These are phyloP conservation scores for Cryptococcus neoformans DNA, from an alignment of 1,284 basidiomycete species.

Conservation along the genomic window DNA sequence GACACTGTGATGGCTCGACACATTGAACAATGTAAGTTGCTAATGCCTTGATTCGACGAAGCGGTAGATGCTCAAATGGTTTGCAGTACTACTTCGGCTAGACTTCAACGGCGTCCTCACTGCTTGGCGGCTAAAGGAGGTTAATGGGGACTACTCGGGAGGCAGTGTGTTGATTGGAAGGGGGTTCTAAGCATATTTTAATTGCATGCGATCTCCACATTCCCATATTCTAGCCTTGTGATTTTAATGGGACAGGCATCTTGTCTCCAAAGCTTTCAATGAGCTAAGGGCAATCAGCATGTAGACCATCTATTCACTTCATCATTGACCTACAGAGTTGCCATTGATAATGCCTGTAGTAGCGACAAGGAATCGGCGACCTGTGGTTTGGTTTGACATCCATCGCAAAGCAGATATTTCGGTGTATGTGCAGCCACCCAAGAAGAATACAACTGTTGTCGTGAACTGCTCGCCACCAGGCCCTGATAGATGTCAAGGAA, in stretches of 20 bases:
- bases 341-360: constrained; percentile 87
- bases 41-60: neutral
- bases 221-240: neutral
- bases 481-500: neutral
- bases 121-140: constrained; percentile 46
- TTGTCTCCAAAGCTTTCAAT: constrained; percentile 34
- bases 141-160: constrained; percentile 8
- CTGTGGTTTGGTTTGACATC: constrained; percentile 77
- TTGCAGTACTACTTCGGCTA: constrained; percentile 63
- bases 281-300: constrained; percentile 16
- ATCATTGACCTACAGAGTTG: constrained; percentile 28
- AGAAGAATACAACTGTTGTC: constrained; percentile 92
- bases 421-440: constrained; percentile 97
- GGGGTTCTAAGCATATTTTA: constrained; percentile 13
- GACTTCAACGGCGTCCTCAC: constrained; percentile 83
- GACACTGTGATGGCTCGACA: constrained; percentile 67
- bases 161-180: constrained; percentile 24
- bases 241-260: constrained; percentile 24
- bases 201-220: constrained; percentile 1
- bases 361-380: constrained; percentile 76
- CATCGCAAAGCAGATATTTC: constrained; percentile 93
- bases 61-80: neutral
- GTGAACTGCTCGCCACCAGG: constrained; percentile 50
- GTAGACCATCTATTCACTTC: neutral
- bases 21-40: constrained; percentile 60